phyloP scores from a whole-genome alignment of 768 basidiomycete genomes.

The Tricholoma flavovirens region DNA sequence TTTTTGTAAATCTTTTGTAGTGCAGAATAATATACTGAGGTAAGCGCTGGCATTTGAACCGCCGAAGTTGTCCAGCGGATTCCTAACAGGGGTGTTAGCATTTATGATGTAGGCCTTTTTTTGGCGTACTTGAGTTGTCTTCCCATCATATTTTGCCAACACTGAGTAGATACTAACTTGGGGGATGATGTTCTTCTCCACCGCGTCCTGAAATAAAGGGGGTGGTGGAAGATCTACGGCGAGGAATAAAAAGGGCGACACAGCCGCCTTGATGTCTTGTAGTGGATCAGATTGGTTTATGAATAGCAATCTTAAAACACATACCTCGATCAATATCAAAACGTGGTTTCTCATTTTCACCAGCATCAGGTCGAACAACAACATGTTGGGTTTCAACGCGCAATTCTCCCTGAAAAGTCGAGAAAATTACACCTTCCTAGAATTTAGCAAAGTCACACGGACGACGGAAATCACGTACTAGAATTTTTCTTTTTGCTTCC shows the following conservation, averaged over 20 bases:
- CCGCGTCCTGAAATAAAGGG: constrained; percentile 93
- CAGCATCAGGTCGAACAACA: constrained; percentile 71
- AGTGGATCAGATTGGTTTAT: constrained; percentile 5
- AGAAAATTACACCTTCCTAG: constrained; percentile 76
- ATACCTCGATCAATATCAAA: constrained; percentile 95
- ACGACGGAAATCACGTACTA: constrained; percentile 47
- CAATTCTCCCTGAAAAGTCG: constrained; percentile 91
- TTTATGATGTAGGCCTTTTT: constrained; percentile 1
- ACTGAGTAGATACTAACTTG: constrained; percentile 91
- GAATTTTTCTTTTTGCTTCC: constrained; percentile 92
- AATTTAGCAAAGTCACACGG: constrained; percentile 13
- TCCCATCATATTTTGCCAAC: constrained; percentile 90
- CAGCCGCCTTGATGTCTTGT: constrained; percentile 76
- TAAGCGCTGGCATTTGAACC: constrained; percentile 85
- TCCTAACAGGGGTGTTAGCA: constrained; percentile 47
- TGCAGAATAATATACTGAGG: constrained; percentile 93
- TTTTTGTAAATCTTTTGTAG: constrained; percentile 96
- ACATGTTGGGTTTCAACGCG: constrained; percentile 93
- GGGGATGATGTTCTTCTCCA: constrained; percentile 98
- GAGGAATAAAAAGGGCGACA: constrained; percentile 92
- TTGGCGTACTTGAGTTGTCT: constrained; percentile 68
- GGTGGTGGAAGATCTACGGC: constrained; percentile 95
- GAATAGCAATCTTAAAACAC: constrained; percentile 5
- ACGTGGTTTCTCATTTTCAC: constrained; percentile 72
- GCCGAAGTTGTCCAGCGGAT: constrained; percentile 74